Percentiles rank a stretch among this genome's conserved stretches.
These are phyloP conservation scores for Calophaca sinica DNA, from an alignment of 306 rosid genomes.

Conservation along the genomic window DNA sequence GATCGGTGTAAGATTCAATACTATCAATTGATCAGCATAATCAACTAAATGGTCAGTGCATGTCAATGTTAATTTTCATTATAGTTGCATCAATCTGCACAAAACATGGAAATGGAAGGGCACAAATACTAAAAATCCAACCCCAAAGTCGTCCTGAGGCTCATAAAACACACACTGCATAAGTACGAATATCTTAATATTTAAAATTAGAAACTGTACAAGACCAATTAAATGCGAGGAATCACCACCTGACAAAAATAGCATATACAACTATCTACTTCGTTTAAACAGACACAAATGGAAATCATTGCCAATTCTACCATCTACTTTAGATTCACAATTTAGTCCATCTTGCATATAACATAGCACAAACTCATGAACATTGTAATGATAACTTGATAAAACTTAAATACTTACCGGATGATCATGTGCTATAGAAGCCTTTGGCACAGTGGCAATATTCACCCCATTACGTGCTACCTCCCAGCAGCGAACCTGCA, in stretches of 20 bases:
- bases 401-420: constrained; percentile 63
- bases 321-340: neutral
- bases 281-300: neutral
- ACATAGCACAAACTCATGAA: neutral
- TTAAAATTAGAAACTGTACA: neutral
- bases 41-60: neutral
- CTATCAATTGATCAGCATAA: constrained; percentile 13
- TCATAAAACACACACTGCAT: constrained; percentile 4
- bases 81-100: constrained; percentile 10
- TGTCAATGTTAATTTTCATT: neutral
- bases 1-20: neutral
- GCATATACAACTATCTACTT: neutral
- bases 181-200: constrained; percentile 8
- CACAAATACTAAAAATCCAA: constrained; percentile 8
- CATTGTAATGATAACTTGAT: neutral
- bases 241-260: neutral
- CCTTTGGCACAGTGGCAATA: constrained; percentile 78
- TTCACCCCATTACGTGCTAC: constrained; percentile 67
- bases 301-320: constrained; percentile 6
- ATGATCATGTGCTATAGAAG: constrained; percentile 83
- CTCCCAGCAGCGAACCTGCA: constrained; percentile 94
- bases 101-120: neutral
- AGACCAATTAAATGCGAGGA: neutral
- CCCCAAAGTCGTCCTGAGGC: neutral
- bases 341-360: neutral